Conservation (phyloP, 176 grass and related monocot species). For the Cenchrus americanus region DNA sequence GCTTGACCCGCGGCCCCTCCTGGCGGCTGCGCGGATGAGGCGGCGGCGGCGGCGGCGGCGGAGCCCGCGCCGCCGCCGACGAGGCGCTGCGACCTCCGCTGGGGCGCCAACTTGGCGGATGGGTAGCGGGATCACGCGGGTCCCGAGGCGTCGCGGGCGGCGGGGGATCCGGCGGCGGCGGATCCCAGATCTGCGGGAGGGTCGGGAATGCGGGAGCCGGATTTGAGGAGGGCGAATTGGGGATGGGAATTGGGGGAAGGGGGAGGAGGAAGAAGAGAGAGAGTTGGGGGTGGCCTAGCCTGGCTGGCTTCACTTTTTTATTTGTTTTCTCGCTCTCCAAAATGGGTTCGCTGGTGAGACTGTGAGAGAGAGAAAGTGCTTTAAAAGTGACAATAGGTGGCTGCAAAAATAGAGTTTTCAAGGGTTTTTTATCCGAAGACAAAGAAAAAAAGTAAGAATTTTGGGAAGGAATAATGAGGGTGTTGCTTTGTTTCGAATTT, state of each 20-base stretch:
- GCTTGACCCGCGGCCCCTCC: conserved; percentile 28
- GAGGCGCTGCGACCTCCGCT: conserved; percentile 95
- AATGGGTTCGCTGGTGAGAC: conserved; percentile 14
- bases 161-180: conserved; percentile 38
- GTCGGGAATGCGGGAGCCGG: conserved; percentile 49
- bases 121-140: conserved; percentile 36
- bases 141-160: conserved; percentile 2
- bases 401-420: not conserved
- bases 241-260: conserved; percentile 28
- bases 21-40: conserved; percentile 10
- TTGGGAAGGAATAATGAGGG: not conserved
- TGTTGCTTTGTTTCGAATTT: not conserved
- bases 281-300: not conserved
- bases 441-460: not conserved
- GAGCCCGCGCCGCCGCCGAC: conserved; percentile 75
- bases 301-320: conserved; percentile 8
- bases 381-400: conserved; percentile 13
- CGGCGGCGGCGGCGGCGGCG: conserved; percentile 26
- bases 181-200: conserved; percentile 46
- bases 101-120: conserved; percentile 85
- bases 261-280: not conserved
- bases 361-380: not conserved
- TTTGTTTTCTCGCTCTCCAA: not conserved
- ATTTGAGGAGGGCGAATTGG: conserved; percentile 56
- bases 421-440: not conserved